These are phyloP conservation scores for Pseudogymnoascus destructans DNA, from an alignment of 2,329 filamentous ascomycete genomes.

Conservation along the genomic window DNA sequence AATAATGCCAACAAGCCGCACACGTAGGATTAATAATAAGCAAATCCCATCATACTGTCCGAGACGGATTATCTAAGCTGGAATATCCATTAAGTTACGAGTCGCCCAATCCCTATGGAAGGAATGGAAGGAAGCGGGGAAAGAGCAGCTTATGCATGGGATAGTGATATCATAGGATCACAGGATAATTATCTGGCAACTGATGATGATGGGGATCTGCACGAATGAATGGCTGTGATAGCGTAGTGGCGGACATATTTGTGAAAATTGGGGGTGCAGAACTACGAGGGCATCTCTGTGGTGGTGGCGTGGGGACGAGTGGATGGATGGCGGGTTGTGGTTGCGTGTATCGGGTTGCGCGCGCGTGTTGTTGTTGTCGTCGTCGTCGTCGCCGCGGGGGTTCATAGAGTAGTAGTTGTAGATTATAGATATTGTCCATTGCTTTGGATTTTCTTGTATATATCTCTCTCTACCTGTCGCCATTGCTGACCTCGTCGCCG, in stretches of 20 bases:
- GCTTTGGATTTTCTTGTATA: not conserved
- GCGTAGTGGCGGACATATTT: not conserved
- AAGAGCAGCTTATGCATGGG: not conserved
- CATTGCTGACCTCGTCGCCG: not conserved
- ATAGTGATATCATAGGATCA: not conserved
- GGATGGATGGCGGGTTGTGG: slow-evolving; percentile 8
- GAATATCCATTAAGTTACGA: not conserved
- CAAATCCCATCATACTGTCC: not conserved
- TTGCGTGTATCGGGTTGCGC: slow-evolving; percentile 1
- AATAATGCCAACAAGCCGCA: not conserved
- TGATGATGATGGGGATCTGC: not conserved
- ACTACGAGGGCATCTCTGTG: not conserved
- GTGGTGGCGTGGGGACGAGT: slow-evolving; percentile 1
- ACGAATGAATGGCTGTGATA: slow-evolving; percentile 2
- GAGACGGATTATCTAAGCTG: not conserved
- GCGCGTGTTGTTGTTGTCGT: not conserved
- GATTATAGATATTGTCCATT: not conserved
- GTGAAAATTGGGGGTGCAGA: slow-evolving; percentile 1
- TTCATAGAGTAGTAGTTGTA: not conserved
- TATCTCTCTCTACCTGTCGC: not conserved
- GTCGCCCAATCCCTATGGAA: not conserved
- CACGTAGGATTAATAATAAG: not conserved
- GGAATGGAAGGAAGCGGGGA: not conserved
- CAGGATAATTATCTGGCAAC: not conserved
- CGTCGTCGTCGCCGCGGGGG: not conserved